These are phyloP conservation scores for Amauroascus niger DNA, from an alignment of 2,329 filamentous ascomycete genomes.

Conservation along the genomic window DNA sequence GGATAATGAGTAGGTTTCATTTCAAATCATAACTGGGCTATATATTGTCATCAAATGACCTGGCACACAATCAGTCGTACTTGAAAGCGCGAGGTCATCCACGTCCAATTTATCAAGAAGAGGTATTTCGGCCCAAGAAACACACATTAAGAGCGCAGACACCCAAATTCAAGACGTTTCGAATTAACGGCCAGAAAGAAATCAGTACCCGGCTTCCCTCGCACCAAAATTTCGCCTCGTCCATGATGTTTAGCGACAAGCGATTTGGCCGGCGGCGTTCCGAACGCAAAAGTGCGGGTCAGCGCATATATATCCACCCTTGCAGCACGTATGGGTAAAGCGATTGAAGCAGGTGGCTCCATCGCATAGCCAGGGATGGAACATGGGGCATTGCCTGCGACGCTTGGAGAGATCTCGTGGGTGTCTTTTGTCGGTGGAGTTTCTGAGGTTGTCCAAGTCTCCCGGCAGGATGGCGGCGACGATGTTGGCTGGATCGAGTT, in stretches of 20 bases:
- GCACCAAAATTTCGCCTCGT: neutral
- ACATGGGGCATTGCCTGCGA: neutral
- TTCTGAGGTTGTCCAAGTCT: neutral
- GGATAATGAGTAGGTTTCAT: no score
- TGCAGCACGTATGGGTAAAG: conserved; percentile 15
- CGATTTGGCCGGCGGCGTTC: conserved; percentile 1
- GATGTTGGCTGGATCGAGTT: conserved; percentile 11
- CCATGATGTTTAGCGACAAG: neutral
- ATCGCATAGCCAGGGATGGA: conserved; percentile 12
- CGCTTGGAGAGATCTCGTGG: conserved; percentile 4
- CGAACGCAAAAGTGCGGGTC: conserved; percentile 8
- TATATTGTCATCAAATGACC: no score
- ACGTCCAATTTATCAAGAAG: no score
- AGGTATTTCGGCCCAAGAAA: no score
- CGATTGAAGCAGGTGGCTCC: conserved; percentile 13
- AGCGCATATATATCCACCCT: conserved; percentile 12
- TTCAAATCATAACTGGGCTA: no score
- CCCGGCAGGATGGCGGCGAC: conserved; percentile 8
- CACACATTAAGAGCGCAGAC: no score
- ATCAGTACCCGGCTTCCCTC: neutral
- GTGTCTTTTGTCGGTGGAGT: neutral
- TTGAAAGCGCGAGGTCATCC: no score
- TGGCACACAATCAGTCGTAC: no score
- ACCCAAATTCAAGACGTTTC: no score
- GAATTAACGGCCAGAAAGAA: neutral